These are phyloP conservation scores for Crucihimalaya himalaica DNA, from an alignment of 345 rosid genomes.

Conservation along the genomic window DNA sequence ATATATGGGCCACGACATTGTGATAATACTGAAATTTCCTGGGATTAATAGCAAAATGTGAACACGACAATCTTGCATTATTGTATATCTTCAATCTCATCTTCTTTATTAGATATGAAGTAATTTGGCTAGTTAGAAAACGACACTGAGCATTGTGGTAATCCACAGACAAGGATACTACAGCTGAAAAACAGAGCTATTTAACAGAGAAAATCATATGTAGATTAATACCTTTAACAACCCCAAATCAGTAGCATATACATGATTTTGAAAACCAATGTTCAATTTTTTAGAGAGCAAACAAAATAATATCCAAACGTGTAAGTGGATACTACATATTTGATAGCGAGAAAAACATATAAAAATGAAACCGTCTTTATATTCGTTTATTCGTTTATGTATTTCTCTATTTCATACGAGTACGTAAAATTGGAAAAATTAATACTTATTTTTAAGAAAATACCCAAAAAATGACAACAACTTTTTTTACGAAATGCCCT, in stretches of 20 bases:
- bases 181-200: constrained; percentile 8
- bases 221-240: background rate
- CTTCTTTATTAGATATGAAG: constrained; percentile 67
- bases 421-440: too few species aligned
- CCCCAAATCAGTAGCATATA: background rate
- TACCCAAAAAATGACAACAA: too few species aligned
- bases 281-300: constrained; percentile 11
- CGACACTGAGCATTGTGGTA: constrained; percentile 17
- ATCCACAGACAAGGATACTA: constrained; percentile 11
- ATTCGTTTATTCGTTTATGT: too few species aligned
- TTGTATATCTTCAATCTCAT: constrained; percentile 98
- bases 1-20: constrained; percentile 96
- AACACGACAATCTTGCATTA: constrained; percentile 29
- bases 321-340: constrained; percentile 5
- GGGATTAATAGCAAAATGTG: constrained; percentile 38
- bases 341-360: background rate
- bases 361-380: too few species aligned
- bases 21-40: constrained; percentile 97
- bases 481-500: too few species aligned
- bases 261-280: background rate
- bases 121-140: constrained; percentile 31
- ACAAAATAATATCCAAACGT: background rate
- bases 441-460: too few species aligned
- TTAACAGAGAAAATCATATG: background rate
- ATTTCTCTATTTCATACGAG: too few species aligned